phyloP scores from a whole-genome alignment of 2,329 filamentous ascomycete species.

The Hyphodiscus sp. region DNA sequence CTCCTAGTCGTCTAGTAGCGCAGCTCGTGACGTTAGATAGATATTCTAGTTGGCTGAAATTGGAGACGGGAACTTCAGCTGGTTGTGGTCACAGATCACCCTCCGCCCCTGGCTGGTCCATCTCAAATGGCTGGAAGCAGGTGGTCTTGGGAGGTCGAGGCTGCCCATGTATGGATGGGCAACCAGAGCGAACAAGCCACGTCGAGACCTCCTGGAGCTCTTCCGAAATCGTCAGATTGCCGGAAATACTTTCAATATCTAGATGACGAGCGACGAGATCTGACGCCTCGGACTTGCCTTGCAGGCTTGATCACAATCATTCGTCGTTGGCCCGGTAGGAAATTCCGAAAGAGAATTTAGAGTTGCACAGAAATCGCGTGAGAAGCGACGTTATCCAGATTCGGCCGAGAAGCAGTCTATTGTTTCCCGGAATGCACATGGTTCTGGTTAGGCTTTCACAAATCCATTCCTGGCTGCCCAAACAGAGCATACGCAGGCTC shows the following conservation, averaged over 20 bases:
- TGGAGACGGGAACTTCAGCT: neutral
- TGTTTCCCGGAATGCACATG: neutral
- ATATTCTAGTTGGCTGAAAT: neutral
- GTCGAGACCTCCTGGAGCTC: neutral
- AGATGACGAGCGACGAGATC: neutral
- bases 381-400: neutral
- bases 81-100: neutral
- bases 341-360: neutral
- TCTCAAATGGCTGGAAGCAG: neutral
- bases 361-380: neutral
- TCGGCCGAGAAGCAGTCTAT: neutral
- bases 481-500: neutral
- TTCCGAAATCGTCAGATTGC: neutral
- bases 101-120: neutral
- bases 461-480: neutral
- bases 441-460: neutral
- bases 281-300: neutral
- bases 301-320: neutral
- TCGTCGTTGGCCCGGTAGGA: neutral
- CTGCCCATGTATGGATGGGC: neutral
- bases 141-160: neutral
- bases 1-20: neutral
- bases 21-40: neutral
- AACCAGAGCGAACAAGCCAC: neutral
- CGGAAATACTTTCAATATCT: neutral